Evolutionary conservation across 495 filamentous ascomycete species (phyloP).

Genomic region (Choiromyces venosus): DNA sequence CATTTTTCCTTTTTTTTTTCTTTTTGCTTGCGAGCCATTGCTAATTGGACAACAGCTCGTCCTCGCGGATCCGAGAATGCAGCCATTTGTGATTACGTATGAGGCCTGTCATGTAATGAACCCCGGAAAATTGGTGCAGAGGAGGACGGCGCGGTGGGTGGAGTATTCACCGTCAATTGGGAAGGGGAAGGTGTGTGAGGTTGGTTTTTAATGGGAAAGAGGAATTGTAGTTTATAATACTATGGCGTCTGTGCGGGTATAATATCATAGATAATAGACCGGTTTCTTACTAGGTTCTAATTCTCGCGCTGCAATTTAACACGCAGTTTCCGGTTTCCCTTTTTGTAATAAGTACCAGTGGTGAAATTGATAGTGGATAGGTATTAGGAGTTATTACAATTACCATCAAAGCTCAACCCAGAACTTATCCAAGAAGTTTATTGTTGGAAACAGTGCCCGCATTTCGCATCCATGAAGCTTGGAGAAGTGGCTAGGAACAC

Average conservation of each 20-base stretch:
- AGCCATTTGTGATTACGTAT: constrained; percentile 78
- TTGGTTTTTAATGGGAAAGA: constrained; percentile 18
- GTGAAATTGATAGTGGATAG: background rate
- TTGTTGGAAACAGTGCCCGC: too few relatives aligned
- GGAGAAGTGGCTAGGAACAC: too few relatives aligned
- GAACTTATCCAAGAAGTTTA: background rate
- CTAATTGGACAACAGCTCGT: constrained; percentile 48
- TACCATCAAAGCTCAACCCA: background rate
- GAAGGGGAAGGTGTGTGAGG: constrained; percentile 25
- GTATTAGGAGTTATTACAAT: background rate
- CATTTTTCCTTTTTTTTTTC: too few relatives aligned
- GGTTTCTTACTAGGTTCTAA: background rate
- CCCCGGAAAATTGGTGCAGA: constrained; percentile 67
- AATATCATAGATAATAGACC: background rate
- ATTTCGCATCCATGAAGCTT: too few relatives aligned
- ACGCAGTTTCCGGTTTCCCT: background rate
- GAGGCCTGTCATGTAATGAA: constrained; percentile 97
- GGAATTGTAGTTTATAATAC: background rate
- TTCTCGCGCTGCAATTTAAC: background rate
- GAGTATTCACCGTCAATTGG: constrained; percentile 55
- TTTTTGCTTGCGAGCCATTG: background rate
- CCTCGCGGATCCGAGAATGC: constrained; percentile 71
- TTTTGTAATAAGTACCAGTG: background rate
- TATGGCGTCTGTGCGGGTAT: background rate
- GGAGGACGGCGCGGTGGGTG: constrained; percentile 68